Base-by-base conservation (phyloP, 2,329 filamentous ascomycete species). In the Tolypocladium pustulatum region DNA sequence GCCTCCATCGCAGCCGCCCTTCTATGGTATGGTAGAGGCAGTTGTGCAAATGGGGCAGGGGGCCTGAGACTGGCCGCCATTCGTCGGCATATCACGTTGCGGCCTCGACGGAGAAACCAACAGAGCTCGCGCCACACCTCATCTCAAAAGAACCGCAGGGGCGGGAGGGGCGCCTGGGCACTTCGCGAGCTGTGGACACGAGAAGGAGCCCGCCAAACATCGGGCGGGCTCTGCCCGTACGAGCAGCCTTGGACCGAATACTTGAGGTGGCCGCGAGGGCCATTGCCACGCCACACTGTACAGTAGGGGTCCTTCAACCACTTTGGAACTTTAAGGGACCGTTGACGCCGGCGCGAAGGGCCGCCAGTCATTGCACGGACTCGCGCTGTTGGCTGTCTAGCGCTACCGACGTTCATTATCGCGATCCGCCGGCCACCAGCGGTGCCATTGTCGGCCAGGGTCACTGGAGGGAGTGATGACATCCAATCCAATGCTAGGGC, bases 101-200 rank as follows among this genome's bases (percentile, higher is more conserved):
- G 22, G 17, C 32, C 7, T 4, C 8, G 38, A n/a, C 36, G 7
- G 38, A 15, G n/a, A 32, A 15, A 37, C 55, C 20, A 37, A 52
- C 55, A 40, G 2, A 37, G 55, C 43, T 52, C 30, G 46, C 55
- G 55, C 55, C 55, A 51, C 55, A 46, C 22, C 43, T 46, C 41
- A 15, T n/a, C 55, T 25, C 43, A 30, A 57, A 57, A 52, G 55
- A 51, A 52, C 55, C 55, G 34, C 55, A 51, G 55, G 55, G 55
- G 55, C 25, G n/a, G 55, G 55, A 32, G n/a, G 54, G 25, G 55
- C 55, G 55, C 15, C 17, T 37, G 30, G 27, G 54, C 37, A 6
- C 54, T 40, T 37, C 13, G 53, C 34, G 53, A 49, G 43, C 43
- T 49, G 25, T 30, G 43, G 43, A 30, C 43, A 30, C 25, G 25